Percentiles rank a stretch among this genome's conserved stretches.
These are phyloP conservation scores for Pachyrhizus erosus DNA, from an alignment of 306 rosid genomes.

Conservation along the genomic window DNA sequence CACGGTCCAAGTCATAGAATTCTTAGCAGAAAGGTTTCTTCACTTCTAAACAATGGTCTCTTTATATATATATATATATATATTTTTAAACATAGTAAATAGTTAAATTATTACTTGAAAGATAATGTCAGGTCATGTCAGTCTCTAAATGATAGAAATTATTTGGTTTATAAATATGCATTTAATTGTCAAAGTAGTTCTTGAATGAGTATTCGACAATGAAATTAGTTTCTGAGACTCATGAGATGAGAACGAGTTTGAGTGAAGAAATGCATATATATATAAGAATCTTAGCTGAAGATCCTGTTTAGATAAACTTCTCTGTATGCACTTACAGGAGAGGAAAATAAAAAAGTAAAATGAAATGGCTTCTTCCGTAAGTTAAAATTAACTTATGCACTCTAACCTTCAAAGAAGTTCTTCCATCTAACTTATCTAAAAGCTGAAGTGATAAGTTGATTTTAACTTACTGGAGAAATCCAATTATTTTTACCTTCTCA, in stretches of 20 bases:
- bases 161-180: not conserved
- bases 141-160: not conserved
- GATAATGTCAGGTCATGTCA: not conserved
- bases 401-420: too few relatives aligned
- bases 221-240: not conserved
- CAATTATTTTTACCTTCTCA: too few relatives aligned
- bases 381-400: too few relatives aligned
- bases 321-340: too few relatives aligned
- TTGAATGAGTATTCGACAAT: not conserved
- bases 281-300: not conserved
- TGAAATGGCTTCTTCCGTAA: too few relatives aligned
- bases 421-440: too few relatives aligned
- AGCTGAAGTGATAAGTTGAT: too few relatives aligned
- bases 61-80: not conserved
- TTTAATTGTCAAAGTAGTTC: not conserved
- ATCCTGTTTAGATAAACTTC: too few relatives aligned
- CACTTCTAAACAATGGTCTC: not conserved
- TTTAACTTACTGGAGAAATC: too few relatives aligned
- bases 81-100: not conserved
- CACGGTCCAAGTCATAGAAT: constrained; percentile 59
- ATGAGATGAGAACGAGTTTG: not conserved
- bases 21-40: constrained; percentile 57
- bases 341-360: too few relatives aligned
- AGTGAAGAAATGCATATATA: not conserved
- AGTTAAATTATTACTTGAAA: not conserved